Conservation (phyloP, 2,329 filamentous ascomycete genomes). For the Hymenoscyphus infarciens region DNA sequence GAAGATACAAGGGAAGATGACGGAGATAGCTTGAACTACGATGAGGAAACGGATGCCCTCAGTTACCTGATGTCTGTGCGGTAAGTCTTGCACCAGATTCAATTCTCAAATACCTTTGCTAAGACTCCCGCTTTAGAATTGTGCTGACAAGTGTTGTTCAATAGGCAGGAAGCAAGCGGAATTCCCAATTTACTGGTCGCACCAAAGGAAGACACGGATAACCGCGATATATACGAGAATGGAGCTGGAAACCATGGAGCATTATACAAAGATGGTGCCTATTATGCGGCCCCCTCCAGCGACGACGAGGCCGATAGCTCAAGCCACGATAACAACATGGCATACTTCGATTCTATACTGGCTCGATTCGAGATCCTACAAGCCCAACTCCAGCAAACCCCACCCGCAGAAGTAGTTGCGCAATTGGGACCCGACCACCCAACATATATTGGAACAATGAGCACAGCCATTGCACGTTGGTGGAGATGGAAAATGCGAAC, state of each 20-base stretch:
- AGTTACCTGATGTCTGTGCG: slow-evolving; percentile 69
- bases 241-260: slow-evolving; percentile 54
- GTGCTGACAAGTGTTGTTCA: slow-evolving; percentile 40
- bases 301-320: slow-evolving; percentile 32
- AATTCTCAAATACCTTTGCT: not conserved
- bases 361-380: slow-evolving; percentile 65
- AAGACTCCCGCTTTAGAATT: not conserved
- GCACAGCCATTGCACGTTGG: slow-evolving; percentile 42
- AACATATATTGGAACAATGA: slow-evolving; percentile 41
- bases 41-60: slow-evolving; percentile 62
- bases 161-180: slow-evolving; percentile 68
- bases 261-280: slow-evolving; percentile 76
- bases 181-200: slow-evolving; percentile 72
- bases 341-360: slow-evolving; percentile 65
- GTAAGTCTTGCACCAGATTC: slow-evolving; percentile 45
- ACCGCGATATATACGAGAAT: slow-evolving; percentile 46
- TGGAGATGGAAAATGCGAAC: slow-evolving; percentile 52
- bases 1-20: slow-evolving; percentile 37
- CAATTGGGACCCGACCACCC: slow-evolving; percentile 51
- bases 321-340: slow-evolving; percentile 48
- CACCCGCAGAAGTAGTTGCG: slow-evolving; percentile 50
- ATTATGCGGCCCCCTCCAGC: slow-evolving; percentile 55
- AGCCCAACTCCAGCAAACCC: slow-evolving; percentile 51
- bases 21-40: slow-evolving; percentile 62
- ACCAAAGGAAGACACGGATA: slow-evolving; percentile 42